A percentile compares a stretch with the other conserved stretches of the same genome.
These are phyloP conservation scores for Microsporum audouinii DNA, from an alignment of 2,329 filamentous ascomycete species.

Conservation along the genomic window DNA sequence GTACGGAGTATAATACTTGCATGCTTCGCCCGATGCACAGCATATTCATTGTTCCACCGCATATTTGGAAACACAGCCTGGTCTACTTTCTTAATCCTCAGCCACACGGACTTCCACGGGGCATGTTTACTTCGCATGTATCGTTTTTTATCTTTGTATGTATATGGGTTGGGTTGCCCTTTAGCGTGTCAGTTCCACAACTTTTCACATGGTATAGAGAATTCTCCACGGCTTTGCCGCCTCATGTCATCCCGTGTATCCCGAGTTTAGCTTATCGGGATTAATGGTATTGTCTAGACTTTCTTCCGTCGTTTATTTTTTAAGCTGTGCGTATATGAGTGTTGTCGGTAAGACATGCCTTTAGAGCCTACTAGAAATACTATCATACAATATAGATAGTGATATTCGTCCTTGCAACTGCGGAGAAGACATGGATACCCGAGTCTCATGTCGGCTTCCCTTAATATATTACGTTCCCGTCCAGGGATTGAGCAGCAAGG, in stretches of 20 bases:
- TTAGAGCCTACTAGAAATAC: not conserved
- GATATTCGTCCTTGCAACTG: not conserved
- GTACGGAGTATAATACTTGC: not conserved
- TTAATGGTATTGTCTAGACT: not conserved
- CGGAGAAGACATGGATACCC: not conserved
- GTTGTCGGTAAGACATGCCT: not conserved
- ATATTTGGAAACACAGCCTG: not conserved
- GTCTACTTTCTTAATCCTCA: not conserved
- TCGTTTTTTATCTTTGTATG: not conserved
- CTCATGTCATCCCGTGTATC: not conserved
- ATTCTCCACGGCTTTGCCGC: not conserved
- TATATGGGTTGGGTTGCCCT: slow-evolving; percentile 2
- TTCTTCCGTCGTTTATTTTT: not conserved
- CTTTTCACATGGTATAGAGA: not conserved
- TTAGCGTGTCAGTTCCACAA: slow-evolving; percentile 1
- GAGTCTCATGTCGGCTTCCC: not conserved
- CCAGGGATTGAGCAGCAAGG: not conserved
- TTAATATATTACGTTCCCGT: not conserved
- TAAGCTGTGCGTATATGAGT: not conserved
- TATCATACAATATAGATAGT: not conserved
- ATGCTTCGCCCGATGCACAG: not conserved
- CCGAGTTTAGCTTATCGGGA: not conserved
- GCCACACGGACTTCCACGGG: not conserved
- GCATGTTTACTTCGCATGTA: not conserved
- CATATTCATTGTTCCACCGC: not conserved